Evolutionary conservation across 257 asterid species (phyloP).

Genomic region (Asclepias syriaca): DNA sequence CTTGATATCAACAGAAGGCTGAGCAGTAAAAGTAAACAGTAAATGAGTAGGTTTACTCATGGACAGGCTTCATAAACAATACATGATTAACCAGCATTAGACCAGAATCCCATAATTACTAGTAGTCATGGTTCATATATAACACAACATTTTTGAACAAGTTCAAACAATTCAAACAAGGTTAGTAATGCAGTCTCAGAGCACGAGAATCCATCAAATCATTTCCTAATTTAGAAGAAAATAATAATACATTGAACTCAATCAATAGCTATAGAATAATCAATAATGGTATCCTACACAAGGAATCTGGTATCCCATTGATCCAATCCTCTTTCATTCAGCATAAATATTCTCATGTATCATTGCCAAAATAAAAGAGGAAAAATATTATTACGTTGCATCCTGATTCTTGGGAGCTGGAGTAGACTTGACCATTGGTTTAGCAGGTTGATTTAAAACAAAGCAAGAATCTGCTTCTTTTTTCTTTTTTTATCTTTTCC

Average conservation of each 20-base stretch:
- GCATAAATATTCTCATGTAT: not conserved
- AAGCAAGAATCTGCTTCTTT: not conserved
- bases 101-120: not conserved
- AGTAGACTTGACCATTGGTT: not conserved
- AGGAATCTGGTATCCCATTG: not conserved
- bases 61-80: too few species aligned
- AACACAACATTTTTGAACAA: not conserved
- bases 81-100: not conserved
- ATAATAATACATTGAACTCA: not conserved
- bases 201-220: not conserved
- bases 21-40: slow-evolving; percentile 28
- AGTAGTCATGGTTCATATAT: not conserved
- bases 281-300: not conserved
- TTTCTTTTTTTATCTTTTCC: not conserved
- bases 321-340: not conserved
- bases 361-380: not conserved
- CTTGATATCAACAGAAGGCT: slow-evolving; percentile 91
- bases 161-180: not conserved
- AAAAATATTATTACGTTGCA: not conserved
- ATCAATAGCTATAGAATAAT: not conserved
- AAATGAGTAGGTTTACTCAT: not conserved
- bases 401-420: not conserved
- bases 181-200: not conserved
- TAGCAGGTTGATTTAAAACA: not conserved
- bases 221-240: not conserved